Conservation (phyloP, 257 asterid species). For the Scutellaria barbata region DNA sequence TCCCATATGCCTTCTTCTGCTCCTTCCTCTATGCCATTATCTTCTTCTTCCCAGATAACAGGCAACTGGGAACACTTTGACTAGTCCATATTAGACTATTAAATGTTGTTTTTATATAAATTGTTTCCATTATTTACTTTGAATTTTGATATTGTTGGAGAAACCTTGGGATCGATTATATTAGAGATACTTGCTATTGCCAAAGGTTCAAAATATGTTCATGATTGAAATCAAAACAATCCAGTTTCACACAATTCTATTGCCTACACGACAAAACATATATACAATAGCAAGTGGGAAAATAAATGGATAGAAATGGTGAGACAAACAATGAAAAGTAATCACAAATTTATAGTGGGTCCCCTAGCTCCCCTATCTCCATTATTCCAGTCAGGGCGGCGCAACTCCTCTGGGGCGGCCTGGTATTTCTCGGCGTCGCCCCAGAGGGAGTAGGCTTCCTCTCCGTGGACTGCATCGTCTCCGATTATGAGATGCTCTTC, state of each 20-base stretch:
- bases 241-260: slow-evolving; percentile 6
- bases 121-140: slow-evolving; percentile 6
- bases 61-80: slow-evolving; percentile 38
- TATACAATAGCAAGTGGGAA: slow-evolving; percentile 24
- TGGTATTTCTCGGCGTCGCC: slow-evolving; percentile 86
- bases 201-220: no score
- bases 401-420: slow-evolving; percentile 43
- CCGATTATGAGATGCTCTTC: slow-evolving; percentile 84
- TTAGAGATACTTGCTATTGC: neutral
- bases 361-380: slow-evolving; percentile 84
- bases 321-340: neutral
- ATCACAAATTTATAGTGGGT: slow-evolving; percentile 61
- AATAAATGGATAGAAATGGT: neutral
- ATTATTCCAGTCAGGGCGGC: slow-evolving; percentile 39
- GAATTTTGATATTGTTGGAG: slow-evolving; percentile 3
- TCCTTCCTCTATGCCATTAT: slow-evolving; percentile 24
- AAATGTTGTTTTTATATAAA: neutral
- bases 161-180: slow-evolving; percentile 16
- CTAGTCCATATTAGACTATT: slow-evolving; percentile 24
- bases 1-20: slow-evolving; percentile 12
- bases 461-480: slow-evolving; percentile 93
- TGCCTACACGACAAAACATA: slow-evolving; percentile 33
- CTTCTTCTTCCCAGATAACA: slow-evolving; percentile 27
- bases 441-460: slow-evolving; percentile 93
- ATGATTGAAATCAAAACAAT: neutral